Conservation (phyloP, 225 moss, liverwort and hornwort genomes). For the Antitrichia curtipendula region DNA sequence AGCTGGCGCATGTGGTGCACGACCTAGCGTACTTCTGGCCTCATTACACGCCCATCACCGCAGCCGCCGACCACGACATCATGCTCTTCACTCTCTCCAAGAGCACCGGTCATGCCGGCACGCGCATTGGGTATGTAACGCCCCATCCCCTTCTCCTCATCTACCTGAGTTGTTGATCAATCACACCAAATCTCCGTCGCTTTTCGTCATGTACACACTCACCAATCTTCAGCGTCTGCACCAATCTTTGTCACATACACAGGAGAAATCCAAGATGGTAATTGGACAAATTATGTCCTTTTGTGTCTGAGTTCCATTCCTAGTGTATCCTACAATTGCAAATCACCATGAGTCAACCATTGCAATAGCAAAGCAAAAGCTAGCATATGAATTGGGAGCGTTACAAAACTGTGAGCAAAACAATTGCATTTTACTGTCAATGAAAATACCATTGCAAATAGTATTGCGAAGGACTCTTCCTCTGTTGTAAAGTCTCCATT, state of each 20-base stretch:
- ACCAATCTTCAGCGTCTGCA: not conserved
- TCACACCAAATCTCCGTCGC: no score
- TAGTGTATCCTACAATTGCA: not conserved
- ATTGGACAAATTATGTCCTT: not conserved
- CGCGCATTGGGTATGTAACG: not conserved
- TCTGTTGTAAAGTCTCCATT: not conserved
- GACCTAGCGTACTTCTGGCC: constrained; percentile 86
- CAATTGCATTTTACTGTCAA: not conserved
- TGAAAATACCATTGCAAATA: not conserved
- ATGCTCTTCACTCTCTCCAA: constrained; percentile 83
- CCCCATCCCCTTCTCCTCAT: not conserved
- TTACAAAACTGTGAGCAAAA: not conserved
- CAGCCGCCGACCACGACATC: constrained; percentile 36
- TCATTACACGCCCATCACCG: constrained; percentile 58
- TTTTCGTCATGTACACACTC: not conserved
- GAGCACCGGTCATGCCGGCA: constrained; percentile 75
- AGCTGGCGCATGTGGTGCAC: constrained; percentile 28
- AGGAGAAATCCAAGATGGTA: not conserved
- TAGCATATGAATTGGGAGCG: not conserved
- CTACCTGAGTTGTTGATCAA: not conserved
- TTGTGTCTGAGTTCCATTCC: not conserved
- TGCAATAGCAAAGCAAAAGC: not conserved
- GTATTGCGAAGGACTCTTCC: not conserved
- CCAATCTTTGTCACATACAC: not conserved
- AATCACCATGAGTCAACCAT: not conserved